phyloP scores from a whole-genome alignment of 176 grass and related monocot genomes.

The Raddia distichophylla region DNA sequence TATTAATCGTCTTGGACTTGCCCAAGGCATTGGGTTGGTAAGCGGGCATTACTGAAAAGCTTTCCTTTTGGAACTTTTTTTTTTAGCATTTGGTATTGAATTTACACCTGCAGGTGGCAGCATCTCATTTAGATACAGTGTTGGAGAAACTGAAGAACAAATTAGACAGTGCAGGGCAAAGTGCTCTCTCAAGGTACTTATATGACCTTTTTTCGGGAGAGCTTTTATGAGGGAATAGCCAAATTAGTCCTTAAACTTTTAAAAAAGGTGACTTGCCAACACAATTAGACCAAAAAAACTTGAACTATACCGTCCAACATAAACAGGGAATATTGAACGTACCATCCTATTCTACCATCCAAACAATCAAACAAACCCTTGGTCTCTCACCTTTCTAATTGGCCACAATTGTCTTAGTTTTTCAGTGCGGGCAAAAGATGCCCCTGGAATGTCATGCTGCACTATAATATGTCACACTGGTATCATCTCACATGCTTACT shows the following conservation, averaged over 20 bases:
- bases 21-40: conserved; percentile 98
- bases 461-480: too few species aligned
- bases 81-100: conserved; percentile 40
- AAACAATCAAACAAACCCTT: too few species aligned
- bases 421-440: too few species aligned
- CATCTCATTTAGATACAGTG: conserved; percentile 97
- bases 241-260: too few species aligned
- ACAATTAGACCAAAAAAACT: too few species aligned
- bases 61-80: conserved; percentile 35
- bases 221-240: not conserved
- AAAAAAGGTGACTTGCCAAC: too few species aligned
- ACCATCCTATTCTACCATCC: too few species aligned
- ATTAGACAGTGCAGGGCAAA: conserved; percentile 79
- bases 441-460: too few species aligned
- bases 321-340: too few species aligned
- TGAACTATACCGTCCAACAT: too few species aligned
- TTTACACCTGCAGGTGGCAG: conserved; percentile 73
- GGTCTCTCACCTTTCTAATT: too few species aligned
- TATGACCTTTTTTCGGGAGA: conserved; percentile 29
- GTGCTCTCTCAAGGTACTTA: conserved; percentile 69
- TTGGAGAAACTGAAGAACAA: conserved; percentile 93
- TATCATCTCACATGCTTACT: not conserved
- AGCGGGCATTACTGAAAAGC: conserved; percentile 35
- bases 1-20: conserved; percentile 93
- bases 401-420: too few species aligned